These are phyloP conservation scores for Cyberlindnera maritima DNA, from an alignment of 805 yeast species.

Conservation along the genomic window DNA sequence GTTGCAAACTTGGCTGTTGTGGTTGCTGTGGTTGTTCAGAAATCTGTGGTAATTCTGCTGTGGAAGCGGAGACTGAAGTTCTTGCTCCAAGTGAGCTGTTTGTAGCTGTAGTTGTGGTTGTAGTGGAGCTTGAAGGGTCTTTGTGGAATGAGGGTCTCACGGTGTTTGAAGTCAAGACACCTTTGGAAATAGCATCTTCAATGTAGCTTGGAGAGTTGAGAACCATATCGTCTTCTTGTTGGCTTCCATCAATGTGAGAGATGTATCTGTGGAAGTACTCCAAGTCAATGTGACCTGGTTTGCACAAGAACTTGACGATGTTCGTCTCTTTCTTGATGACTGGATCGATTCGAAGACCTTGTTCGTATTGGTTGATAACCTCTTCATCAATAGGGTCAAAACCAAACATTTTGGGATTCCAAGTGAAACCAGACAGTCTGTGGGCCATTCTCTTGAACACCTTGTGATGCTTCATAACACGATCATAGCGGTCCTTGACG, in stretches of 20 bases:
- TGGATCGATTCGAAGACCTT: slow-evolving; percentile 15
- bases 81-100: background rate
- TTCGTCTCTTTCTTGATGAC: slow-evolving; percentile 17
- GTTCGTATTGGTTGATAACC: slow-evolving; percentile 15
- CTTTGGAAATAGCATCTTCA: slow-evolving; percentile 25
- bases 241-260: slow-evolving; percentile 10
- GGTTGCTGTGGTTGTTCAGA: background rate
- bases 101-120: slow-evolving; percentile 1
- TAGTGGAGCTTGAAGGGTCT: slow-evolving; percentile 9
- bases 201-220: slow-evolving; percentile 22
- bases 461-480: slow-evolving; percentile 27
- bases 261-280: slow-evolving; percentile 28
- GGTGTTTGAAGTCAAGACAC: slow-evolving; percentile 19
- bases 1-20: background rate
- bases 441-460: slow-evolving; percentile 26
- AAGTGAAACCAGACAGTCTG: slow-evolving; percentile 19
- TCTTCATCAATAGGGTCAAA: slow-evolving; percentile 18
- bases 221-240: slow-evolving; percentile 17
- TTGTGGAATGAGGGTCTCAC: slow-evolving; percentile 14
- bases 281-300: slow-evolving; percentile 27
- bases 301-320: slow-evolving; percentile 21
- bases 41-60: slow-evolving; percentile 2
- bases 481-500: slow-evolving; percentile 28
- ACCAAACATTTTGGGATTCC: slow-evolving; percentile 24
- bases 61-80: background rate